These are phyloP conservation scores for Lasiosphaeris hirsuta DNA, from an alignment of 495 filamentous ascomycete species.

Conservation along the genomic window DNA sequence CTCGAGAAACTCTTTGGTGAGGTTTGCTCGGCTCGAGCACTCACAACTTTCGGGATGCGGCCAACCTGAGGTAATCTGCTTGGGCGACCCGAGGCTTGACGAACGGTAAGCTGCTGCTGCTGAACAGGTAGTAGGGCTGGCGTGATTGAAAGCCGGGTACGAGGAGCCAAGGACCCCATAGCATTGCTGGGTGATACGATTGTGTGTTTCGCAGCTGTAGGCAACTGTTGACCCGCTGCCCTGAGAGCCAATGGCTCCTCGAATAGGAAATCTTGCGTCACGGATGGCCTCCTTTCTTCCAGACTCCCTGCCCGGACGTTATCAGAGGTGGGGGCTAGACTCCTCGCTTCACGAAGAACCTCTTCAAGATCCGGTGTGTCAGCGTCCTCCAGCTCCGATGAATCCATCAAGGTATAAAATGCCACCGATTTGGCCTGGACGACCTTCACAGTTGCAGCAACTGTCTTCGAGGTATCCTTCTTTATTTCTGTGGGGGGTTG, in stretches of 20 bases:
- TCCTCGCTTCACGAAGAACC: conserved; percentile 60
- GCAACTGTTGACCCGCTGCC: too few species aligned
- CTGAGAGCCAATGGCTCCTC: not conserved
- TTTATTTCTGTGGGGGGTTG: conserved; percentile 43
- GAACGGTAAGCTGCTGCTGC: conserved; percentile 1
- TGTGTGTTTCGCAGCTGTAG: not conserved
- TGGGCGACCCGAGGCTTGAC: conserved; percentile 27
- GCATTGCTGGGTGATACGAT: not conserved
- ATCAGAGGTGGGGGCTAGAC: conserved; percentile 18
- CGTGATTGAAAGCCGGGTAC: not conserved
- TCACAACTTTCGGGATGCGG: conserved; percentile 85
- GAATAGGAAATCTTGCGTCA: conserved; percentile 1
- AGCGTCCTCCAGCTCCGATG: conserved; percentile 63
- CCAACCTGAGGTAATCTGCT: conserved; percentile 73
- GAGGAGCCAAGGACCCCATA: not conserved
- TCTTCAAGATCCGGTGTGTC: conserved; percentile 58
- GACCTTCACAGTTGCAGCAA: conserved; percentile 42
- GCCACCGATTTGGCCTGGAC: conserved; percentile 49
- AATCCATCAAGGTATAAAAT: conserved; percentile 82
- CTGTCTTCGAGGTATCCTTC: conserved; percentile 35
- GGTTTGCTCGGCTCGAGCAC: conserved; percentile 64
- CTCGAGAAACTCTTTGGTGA: conserved; percentile 82
- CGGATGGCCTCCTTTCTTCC: not conserved
- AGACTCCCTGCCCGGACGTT: not conserved
- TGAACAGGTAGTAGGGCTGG: not conserved